These are phyloP conservation scores for Draba incana DNA, from an alignment of 345 rosid genomes.

Conservation along the genomic window DNA sequence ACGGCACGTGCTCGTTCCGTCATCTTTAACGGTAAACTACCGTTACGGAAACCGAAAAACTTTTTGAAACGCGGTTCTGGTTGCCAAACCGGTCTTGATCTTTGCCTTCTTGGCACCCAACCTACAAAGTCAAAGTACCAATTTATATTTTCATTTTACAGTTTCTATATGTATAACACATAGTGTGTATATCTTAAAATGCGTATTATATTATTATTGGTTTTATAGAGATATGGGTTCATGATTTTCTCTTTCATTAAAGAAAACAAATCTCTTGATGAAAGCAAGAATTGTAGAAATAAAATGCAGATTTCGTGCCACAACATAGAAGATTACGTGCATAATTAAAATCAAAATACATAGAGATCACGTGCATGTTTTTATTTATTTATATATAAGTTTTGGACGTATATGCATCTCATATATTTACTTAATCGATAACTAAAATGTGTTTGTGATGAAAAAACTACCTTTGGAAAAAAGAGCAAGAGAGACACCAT, in stretches of 20 bases:
- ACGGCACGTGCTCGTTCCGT: conserved; percentile 51
- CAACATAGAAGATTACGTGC: conserved; percentile 21
- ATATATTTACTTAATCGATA: too few relatives aligned
- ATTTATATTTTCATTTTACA: neutral
- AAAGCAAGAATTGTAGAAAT: conserved; percentile 6
- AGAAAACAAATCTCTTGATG: neutral
- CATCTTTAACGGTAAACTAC: conserved; percentile 64
- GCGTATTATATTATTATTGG: neutral
- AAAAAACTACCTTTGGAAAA: conserved; percentile 50
- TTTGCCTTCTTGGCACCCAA: conserved; percentile 39
- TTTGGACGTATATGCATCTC: too few relatives aligned
- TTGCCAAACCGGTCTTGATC: conserved; percentile 39
- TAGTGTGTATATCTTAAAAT: neutral
- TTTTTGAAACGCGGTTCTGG: conserved; percentile 42
- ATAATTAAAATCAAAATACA: conserved; percentile 3
- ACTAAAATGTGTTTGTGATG: too few relatives aligned
- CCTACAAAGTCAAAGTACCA: conserved; percentile 21
- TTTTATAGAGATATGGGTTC: neutral
- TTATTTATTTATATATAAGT: conserved; percentile 52
- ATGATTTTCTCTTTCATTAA: neutral
- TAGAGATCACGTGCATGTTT: conserved; percentile 27
- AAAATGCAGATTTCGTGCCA: conserved; percentile 18
- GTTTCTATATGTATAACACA: neutral
- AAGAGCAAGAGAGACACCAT: conserved; percentile 75
- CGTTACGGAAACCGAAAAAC: conserved; percentile 45